Evolutionary conservation across 192 early-diverging fungal species (phyloP).

Genomic region (Glomus cerebriforme): DNA sequence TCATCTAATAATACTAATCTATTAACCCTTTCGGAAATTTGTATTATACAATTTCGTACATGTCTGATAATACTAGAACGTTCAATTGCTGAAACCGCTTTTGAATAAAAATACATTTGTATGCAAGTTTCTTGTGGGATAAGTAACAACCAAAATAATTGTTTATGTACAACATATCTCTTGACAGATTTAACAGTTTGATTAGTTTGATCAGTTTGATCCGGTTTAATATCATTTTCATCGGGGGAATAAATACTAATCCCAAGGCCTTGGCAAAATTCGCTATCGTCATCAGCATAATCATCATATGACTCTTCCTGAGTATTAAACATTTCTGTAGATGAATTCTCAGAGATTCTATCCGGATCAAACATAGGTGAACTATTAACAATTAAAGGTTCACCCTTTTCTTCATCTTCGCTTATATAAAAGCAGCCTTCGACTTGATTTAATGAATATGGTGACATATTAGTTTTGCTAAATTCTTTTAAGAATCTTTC

Average conservation of each 20-base stretch:
- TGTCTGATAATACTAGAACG: conserved; percentile 56
- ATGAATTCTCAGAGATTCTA: conserved; percentile 11
- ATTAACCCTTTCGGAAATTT: conserved; percentile 69
- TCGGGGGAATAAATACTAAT: conserved; percentile 45
- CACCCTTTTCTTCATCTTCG: conserved; percentile 30
- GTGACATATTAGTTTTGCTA: conserved; percentile 45
- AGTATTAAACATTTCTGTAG: neutral
- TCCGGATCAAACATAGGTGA: conserved; percentile 1
- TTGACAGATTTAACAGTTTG: neutral
- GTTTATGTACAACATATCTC: conserved; percentile 28
- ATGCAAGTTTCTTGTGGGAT: conserved; percentile 53
- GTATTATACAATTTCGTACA: conserved; percentile 54
- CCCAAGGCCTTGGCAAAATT: conserved; percentile 54
- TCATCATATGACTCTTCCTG: neutral
- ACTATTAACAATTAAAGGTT: neutral
- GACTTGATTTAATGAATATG: conserved; percentile 51
- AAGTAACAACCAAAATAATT: conserved; percentile 68
- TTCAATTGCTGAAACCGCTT: conserved; percentile 50
- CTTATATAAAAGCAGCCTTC: conserved; percentile 57
- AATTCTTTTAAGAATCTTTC: conserved; percentile 56
- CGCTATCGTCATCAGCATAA: conserved; percentile 29
- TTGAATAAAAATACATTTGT: conserved; percentile 73
- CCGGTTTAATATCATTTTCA: conserved; percentile 21
- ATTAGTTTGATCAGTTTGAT: neutral
- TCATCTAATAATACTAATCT: conserved; percentile 60